Conservation (phyloP, 495 filamentous ascomycete species). For the Aspergillus homomorphus region DNA sequence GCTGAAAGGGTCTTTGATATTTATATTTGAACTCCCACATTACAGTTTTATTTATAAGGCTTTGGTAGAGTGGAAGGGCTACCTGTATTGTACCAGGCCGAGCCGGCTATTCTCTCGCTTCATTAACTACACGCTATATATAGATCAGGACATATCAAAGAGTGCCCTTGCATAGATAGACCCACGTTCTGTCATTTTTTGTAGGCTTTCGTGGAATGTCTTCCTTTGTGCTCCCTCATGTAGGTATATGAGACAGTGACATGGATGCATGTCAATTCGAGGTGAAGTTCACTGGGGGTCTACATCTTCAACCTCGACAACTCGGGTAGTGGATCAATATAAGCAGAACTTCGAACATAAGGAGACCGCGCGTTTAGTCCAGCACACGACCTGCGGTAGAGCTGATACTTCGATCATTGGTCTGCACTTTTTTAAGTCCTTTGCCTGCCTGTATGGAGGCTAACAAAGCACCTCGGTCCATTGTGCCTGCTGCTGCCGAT, state of each 20-base stretch:
- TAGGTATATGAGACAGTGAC: background rate
- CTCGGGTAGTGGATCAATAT: background rate
- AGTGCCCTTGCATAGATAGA: background rate
- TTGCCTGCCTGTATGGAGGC: constrained; percentile 78
- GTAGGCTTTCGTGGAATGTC: background rate
- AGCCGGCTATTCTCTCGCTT: background rate
- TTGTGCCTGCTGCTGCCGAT: constrained; percentile 38
- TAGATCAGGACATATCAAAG: background rate
- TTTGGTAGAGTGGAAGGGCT: background rate
- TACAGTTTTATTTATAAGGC: no score
- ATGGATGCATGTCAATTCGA: background rate
- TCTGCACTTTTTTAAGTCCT: constrained; percentile 75
- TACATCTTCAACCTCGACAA: background rate
- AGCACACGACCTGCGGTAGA: constrained; percentile 70
- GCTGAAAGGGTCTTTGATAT: no score
- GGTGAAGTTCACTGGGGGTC: background rate
- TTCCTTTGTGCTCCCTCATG: background rate
- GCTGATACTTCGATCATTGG: constrained; percentile 75
- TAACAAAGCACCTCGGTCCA: constrained; percentile 60
- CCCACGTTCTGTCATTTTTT: background rate
- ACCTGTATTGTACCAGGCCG: background rate
- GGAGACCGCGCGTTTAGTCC: constrained; percentile 12
- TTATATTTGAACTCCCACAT: no score
- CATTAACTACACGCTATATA: background rate
- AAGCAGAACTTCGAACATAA: background rate